A percentile compares a stretch with the other conserved stretches of the same genome.
These are phyloP conservation scores for Endocalyx cinctus DNA, from an alignment of 2,329 filamentous ascomycete species.

Conservation along the genomic window DNA sequence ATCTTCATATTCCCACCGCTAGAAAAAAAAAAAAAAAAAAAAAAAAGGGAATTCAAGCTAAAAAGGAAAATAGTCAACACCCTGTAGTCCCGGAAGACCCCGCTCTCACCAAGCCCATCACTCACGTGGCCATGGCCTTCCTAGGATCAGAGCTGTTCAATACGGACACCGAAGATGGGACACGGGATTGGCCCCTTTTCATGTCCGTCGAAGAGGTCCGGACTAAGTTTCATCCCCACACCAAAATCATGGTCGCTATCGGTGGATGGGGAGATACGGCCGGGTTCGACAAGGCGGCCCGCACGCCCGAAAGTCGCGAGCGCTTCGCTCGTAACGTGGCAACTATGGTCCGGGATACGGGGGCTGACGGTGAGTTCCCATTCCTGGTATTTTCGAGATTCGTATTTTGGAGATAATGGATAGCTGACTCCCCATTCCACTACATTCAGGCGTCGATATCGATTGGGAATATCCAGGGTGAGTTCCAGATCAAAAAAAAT, in stretches of 20 bases:
- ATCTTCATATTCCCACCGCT: not conserved
- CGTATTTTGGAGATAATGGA: not conserved
- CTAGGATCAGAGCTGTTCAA: slow-evolving; percentile 47
- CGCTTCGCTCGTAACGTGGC: slow-evolving; percentile 55
- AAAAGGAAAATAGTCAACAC: slow-evolving; percentile 19
- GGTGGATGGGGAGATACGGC: slow-evolving; percentile 61
- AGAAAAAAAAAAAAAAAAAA: slow-evolving; percentile 9
- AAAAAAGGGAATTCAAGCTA: slow-evolving; percentile 18
- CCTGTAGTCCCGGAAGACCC: slow-evolving; percentile 22
- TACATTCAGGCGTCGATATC: slow-evolving; percentile 46
- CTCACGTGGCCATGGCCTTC: slow-evolving; percentile 52
- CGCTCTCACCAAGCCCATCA: slow-evolving; percentile 39
- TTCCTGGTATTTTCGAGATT: slow-evolving; percentile 36
- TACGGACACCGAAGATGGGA: slow-evolving; percentile 31
- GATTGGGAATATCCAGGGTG: slow-evolving; percentile 56
- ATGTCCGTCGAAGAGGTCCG: slow-evolving; percentile 47
- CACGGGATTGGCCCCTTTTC: slow-evolving; percentile 50
- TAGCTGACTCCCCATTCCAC: slow-evolving; percentile 2
- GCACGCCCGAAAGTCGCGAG: slow-evolving; percentile 40
- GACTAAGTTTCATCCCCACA: slow-evolving; percentile 44
- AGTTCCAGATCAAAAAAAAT: slow-evolving; percentile 7
- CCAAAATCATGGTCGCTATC: slow-evolving; percentile 59
- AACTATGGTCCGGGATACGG: slow-evolving; percentile 46
- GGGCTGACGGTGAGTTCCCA: slow-evolving; percentile 49
- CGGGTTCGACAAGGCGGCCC: slow-evolving; percentile 49